Conservation (phyloP, 352 stramenopile genomes). For the Globisporangium takayamanum region DNA sequence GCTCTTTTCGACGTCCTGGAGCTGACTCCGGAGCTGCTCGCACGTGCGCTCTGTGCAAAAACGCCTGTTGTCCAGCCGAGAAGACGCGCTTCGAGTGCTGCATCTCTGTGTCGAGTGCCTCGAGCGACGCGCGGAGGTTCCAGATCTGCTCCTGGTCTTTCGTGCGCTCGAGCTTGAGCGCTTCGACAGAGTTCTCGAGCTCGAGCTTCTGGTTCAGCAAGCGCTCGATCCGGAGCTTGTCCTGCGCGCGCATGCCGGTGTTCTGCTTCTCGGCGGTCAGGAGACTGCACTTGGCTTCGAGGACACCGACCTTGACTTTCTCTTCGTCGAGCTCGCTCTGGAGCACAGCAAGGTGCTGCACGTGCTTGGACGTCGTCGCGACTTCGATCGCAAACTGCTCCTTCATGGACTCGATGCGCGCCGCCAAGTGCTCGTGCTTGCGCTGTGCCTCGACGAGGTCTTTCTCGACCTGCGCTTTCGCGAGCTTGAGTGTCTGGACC, state of each 20-base stretch:
- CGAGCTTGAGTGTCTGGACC: constrained; percentile 22
- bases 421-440: constrained; percentile 43
- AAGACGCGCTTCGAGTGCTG: constrained; percentile 80
- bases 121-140: constrained; percentile 53
- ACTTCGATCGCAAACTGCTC: constrained; percentile 57
- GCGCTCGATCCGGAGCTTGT: constrained; percentile 73
- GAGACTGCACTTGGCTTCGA: constrained; percentile 66
- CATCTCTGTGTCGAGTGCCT: constrained; percentile 65
- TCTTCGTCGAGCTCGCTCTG: constrained; percentile 43
- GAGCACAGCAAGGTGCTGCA: constrained; percentile 37
- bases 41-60: constrained; percentile 61
- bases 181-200: constrained; percentile 54
- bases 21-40: constrained; percentile 63
- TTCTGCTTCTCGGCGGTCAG: constrained; percentile 67
- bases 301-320: constrained; percentile 45
- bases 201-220: constrained; percentile 78
- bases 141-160: constrained; percentile 71
- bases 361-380: constrained; percentile 26
- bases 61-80: constrained; percentile 67
- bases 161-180: constrained; percentile 43
- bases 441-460: constrained; percentile 43
- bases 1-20: constrained; percentile 66
- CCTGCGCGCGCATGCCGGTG: constrained; percentile 65
- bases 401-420: constrained; percentile 51
- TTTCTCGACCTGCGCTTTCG: constrained; percentile 36